Base-by-base conservation (phyloP, 306 rosid species). In the Lupinus albus region DNA sequence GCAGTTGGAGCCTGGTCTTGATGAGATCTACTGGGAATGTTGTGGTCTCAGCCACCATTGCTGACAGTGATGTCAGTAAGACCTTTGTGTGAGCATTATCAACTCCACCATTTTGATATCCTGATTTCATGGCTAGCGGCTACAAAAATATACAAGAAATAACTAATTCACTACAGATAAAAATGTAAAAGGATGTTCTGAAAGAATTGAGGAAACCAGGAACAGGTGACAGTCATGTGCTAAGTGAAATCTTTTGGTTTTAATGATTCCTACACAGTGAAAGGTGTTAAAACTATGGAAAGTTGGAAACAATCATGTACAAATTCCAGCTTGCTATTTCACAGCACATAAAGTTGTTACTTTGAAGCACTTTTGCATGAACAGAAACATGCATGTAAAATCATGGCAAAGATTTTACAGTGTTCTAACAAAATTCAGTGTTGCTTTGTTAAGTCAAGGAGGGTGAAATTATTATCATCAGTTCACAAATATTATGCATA, bases 1-100 rank as follows among this genome's bases (percentile, higher is more conserved):
- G 96, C 51, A 92, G 88, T 84, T 89, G 97, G 32, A 89, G 96
- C 84, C 91, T 83, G 6, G 94, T 93, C 82, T 92, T 93, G 28
- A 77, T 86, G 66, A 93, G 70, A 79, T 89, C 97, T 18, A 93
- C 71, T 0, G 98, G 97, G 36, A 93, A 93, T 63, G 95, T 89
- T 18, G 94, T 79, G 56, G 88, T 81, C 85, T 93, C 95, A 10
- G 98, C 98, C 82, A 72, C 88, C 89, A 83, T 85, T 20, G 97
- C 97, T 5, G 94, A 82, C 51, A 93, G 17, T 44, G 90, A 84
- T 2, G 94, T 79, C 35, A 87, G 67, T 3, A 80, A 67, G 64
- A 93, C 54, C 83, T 89, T 93, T 2, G 80, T 69, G 18, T 13
- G 8, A 42, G 80, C 63, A 11, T 62, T 75, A 16, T 74, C 56